phyloP scores from a whole-genome alignment of 257 asterid species.

The Gentiana straminea region DNA sequence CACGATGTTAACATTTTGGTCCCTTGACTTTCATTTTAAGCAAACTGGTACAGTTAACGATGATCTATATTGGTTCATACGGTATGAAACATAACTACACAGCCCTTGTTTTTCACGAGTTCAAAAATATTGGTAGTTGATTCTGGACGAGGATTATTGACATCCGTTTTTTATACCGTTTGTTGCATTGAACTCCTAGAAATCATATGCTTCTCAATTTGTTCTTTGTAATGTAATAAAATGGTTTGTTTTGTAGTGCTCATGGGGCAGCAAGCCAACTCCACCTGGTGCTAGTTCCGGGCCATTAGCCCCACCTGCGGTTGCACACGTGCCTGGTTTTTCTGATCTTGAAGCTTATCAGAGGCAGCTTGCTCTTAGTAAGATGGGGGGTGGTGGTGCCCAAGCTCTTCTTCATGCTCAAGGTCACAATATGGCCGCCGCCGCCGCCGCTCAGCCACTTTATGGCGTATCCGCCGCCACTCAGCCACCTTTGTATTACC shows the following conservation, averaged over 20 bases:
- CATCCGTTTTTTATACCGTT: not conserved
- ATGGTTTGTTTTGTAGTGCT: conserved; percentile 37
- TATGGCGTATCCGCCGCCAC: conserved; percentile 44
- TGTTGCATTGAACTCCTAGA: not conserved
- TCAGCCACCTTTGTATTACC: conserved; percentile 53
- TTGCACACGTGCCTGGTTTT: conserved; percentile 39
- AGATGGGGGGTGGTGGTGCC: conserved; percentile 48
- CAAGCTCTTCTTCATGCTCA: conserved; percentile 59
- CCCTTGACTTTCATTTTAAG: too few relatives aligned
- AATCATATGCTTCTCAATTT: not conserved
- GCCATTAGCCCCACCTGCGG: conserved; percentile 75
- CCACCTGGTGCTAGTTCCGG: conserved; percentile 60
- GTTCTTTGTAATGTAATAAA: not conserved
- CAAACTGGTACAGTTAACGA: too few relatives aligned
- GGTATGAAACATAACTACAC: too few relatives aligned
- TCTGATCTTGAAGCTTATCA: conserved; percentile 55
- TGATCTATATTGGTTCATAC: too few relatives aligned
- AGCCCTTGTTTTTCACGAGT: too few relatives aligned
- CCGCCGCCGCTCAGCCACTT: conserved; percentile 35
- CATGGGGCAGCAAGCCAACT: conserved; percentile 90
- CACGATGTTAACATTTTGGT: too few relatives aligned
- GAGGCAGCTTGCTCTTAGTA: conserved; percentile 49
- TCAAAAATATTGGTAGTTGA: too few relatives aligned
- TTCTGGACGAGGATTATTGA: too few relatives aligned
- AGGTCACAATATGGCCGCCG: conserved; percentile 41